phyloP scores from a whole-genome alignment of 2,329 filamentous ascomycete species.

The Arthrobotrys sinensis region DNA sequence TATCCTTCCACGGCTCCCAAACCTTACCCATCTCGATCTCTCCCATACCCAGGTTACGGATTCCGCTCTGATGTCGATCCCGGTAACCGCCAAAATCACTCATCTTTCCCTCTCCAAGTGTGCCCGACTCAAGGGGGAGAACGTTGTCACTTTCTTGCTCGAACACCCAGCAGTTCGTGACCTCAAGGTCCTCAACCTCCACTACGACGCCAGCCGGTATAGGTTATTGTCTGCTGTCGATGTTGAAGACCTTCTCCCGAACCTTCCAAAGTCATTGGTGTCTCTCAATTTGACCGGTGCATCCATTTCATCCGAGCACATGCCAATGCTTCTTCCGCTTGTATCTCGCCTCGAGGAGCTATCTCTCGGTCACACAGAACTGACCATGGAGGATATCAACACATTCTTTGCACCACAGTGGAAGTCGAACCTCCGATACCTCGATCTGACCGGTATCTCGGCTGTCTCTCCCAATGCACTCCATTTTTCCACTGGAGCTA shows the following conservation, averaged over 20 bases:
- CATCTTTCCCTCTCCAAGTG: slow-evolving; percentile 86
- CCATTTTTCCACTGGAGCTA: slow-evolving; percentile 72
- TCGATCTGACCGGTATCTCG: slow-evolving; percentile 82
- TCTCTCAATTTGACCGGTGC: slow-evolving; percentile 84
- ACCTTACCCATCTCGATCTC: slow-evolving; percentile 84
- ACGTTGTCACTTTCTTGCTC: slow-evolving; percentile 79
- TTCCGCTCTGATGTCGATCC: slow-evolving; percentile 78
- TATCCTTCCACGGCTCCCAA: slow-evolving; percentile 78
- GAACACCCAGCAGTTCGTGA: slow-evolving; percentile 79
- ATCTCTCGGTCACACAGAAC: slow-evolving; percentile 77
- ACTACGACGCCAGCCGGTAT: slow-evolving; percentile 80
- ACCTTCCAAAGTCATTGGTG: slow-evolving; percentile 77
- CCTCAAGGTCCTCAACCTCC: slow-evolving; percentile 80
- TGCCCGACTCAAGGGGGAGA: slow-evolving; percentile 77
- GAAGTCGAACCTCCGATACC: slow-evolving; percentile 75
- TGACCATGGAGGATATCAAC: slow-evolving; percentile 78
- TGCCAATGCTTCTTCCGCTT: slow-evolving; percentile 76
- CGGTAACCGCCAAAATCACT: slow-evolving; percentile 79
- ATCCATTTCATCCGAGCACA: slow-evolving; percentile 77
- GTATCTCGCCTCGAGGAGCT: slow-evolving; percentile 83
- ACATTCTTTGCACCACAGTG: slow-evolving; percentile 73
- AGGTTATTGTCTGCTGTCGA: slow-evolving; percentile 79
- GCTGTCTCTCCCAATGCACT: slow-evolving; percentile 73
- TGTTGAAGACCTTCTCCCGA: slow-evolving; percentile 76
- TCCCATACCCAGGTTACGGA: slow-evolving; percentile 83